Conservation (phyloP, 345 rosid genomes). For the Viola odorata region DNA sequence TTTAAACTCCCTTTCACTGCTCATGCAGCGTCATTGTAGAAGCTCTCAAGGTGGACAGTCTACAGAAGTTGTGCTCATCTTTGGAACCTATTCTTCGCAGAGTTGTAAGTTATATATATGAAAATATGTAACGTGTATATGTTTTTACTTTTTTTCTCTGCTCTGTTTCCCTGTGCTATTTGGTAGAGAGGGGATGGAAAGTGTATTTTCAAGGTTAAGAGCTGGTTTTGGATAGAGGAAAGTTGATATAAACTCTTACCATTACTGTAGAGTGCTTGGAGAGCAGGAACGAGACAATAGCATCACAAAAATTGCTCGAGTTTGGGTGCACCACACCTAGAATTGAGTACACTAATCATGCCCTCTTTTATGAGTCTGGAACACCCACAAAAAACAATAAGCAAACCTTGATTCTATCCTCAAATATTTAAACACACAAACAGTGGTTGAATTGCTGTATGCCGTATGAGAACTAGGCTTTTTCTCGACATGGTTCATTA, state of each 20-base stretch:
- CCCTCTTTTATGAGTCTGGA: not conserved
- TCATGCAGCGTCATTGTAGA: constrained; percentile 82
- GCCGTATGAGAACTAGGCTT: too few species aligned
- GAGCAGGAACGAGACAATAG: not conserved
- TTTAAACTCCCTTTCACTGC: not conserved
- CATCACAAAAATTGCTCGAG: not conserved
- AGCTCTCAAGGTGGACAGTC: constrained; percentile 92
- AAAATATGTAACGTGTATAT: too few species aligned
- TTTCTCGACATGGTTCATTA: too few species aligned
- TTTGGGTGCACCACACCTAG: not conserved
- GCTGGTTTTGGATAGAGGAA: not conserved
- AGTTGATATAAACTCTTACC: not conserved
- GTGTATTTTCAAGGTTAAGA: not conserved
- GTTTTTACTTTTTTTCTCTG: not conserved
- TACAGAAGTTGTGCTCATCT: constrained; percentile 96
- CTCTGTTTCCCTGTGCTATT: not conserved
- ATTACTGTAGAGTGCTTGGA: not conserved
- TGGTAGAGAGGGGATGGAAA: not conserved
- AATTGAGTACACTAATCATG: not conserved
- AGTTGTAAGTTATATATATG: constrained; percentile 58
- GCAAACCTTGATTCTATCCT: not conserved
- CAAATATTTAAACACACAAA: too few species aligned
- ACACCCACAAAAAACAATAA: not conserved
- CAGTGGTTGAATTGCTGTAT: too few species aligned
- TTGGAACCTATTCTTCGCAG: constrained; percentile 95